Evolutionary conservation across 2,329 filamentous ascomycete species (phyloP).

Genomic region (Sclerotinia borealis): DNA sequence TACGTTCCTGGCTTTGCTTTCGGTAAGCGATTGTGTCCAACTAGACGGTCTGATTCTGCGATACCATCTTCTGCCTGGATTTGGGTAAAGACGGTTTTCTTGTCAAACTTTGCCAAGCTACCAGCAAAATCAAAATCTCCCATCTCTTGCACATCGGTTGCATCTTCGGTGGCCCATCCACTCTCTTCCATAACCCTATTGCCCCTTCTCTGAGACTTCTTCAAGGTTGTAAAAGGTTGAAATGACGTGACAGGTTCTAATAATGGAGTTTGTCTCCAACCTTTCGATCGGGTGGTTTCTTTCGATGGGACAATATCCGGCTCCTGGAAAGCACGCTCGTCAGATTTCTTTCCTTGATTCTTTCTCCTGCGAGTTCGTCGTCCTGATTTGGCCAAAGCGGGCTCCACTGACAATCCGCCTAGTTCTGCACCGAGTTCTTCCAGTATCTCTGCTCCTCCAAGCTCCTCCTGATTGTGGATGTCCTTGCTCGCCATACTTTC

Average conservation of each 20-base stretch:
- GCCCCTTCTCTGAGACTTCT: slow-evolving; percentile 44
- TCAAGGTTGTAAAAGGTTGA: slow-evolving; percentile 56
- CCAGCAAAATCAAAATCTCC: slow-evolving; percentile 92
- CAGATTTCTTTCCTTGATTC: slow-evolving; percentile 28
- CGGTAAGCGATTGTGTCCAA: slow-evolving; percentile 73
- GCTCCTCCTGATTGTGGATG: slow-evolving; percentile 28
- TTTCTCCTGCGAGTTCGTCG: slow-evolving; percentile 41
- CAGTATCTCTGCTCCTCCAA: slow-evolving; percentile 19
- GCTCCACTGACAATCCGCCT: slow-evolving; percentile 18
- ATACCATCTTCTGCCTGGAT: slow-evolving; percentile 83
- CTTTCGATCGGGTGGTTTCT: slow-evolving; percentile 48
- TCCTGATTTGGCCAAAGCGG: slow-evolving; percentile 22
- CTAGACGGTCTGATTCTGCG: slow-evolving; percentile 84
- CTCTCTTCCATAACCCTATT: slow-evolving; percentile 50
- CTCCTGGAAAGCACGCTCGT: slow-evolving; percentile 32
- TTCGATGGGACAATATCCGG: slow-evolving; percentile 40
- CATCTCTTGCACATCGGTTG: slow-evolving; percentile 87
- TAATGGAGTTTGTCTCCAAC: slow-evolving; percentile 62
- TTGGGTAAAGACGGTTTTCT: slow-evolving; percentile 83
- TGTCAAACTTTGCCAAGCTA: slow-evolving; percentile 91
- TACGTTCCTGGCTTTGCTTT: slow-evolving; percentile 58
- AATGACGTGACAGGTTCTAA: slow-evolving; percentile 57
- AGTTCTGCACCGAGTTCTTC: slow-evolving; percentile 24
- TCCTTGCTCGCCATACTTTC: slow-evolving; percentile 41
- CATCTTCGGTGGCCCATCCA: slow-evolving; percentile 94